Conservation (phyloP, 805 yeast species). For the Zygosaccharomyces pseudorouxii region DNA sequence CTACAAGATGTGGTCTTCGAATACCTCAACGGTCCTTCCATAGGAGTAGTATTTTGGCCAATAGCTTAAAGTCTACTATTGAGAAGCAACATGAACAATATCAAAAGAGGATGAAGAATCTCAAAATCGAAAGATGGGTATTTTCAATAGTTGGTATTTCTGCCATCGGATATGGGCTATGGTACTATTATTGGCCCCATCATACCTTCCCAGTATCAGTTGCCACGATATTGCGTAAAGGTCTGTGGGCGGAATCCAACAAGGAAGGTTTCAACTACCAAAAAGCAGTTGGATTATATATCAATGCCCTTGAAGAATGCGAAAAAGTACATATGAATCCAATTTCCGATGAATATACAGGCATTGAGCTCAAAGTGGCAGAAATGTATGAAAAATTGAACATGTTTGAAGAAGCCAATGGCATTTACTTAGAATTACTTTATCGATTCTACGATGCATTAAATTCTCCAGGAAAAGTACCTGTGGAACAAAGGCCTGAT, state of each 20-base stretch:
- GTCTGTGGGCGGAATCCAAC: slow-evolving; percentile 77
- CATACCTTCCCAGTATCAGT: slow-evolving; percentile 66
- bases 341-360: slow-evolving; percentile 78
- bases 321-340: slow-evolving; percentile 49
- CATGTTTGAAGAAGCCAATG: slow-evolving; percentile 58
- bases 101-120: slow-evolving; percentile 8
- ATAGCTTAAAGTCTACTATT: slow-evolving; percentile 4
- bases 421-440: slow-evolving; percentile 62
- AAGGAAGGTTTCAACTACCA: slow-evolving; percentile 51
- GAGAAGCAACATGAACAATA: slow-evolving; percentile 7
- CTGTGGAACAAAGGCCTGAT: slow-evolving; percentile 44
- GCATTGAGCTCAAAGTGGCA: slow-evolving; percentile 79
- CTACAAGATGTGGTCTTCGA: background rate
- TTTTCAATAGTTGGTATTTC: slow-evolving; percentile 25
- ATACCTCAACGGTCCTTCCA: slow-evolving; percentile 8
- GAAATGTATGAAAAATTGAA: slow-evolving; percentile 77
- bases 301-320: slow-evolving; percentile 67
- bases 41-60: slow-evolving; percentile 1
- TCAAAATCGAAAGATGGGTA: slow-evolving; percentile 13
- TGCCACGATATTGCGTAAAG: slow-evolving; percentile 67
- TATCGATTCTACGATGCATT: slow-evolving; percentile 53
- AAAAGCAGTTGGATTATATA: slow-evolving; percentile 65
- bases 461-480: slow-evolving; percentile 37
- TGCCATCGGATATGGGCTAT: slow-evolving; percentile 25
- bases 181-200: slow-evolving; percentile 56